Evolutionary conservation across 192 early-diverging fungal genomes (phyloP).

Genomic region (Funneliformis geosporum): DNA sequence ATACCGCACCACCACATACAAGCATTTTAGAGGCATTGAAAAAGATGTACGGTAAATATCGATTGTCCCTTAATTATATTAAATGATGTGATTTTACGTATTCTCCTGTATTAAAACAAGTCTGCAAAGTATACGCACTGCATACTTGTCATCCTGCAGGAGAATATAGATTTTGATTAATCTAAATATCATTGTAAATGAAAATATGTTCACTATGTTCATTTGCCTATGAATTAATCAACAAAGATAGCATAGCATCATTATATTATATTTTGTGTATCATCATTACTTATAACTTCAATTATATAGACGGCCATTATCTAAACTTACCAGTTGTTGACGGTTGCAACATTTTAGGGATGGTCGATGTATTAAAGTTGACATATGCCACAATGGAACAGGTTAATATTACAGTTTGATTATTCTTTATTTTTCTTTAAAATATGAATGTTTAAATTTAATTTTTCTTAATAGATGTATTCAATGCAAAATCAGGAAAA

Average conservation of each 20-base stretch:
- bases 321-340: conserved; percentile 82
- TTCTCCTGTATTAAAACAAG: conserved; percentile 9
- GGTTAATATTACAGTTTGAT: conserved; percentile 40
- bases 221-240: neutral
- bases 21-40: conserved; percentile 81
- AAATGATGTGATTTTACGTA: neutral
- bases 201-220: neutral
- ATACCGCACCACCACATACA: conserved; percentile 69
- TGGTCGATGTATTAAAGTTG: conserved; percentile 82
- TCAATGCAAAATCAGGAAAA: conserved; percentile 49
- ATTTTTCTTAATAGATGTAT: conserved; percentile 41
- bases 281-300: neutral
- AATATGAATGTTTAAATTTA: neutral
- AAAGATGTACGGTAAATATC: conserved; percentile 74
- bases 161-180: neutral
- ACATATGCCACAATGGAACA: conserved; percentile 83
- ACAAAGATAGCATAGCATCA: neutral
- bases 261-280: neutral
- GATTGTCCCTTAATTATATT: neutral
- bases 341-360: conserved; percentile 70
- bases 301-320: conserved; percentile 69
- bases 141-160: conserved; percentile 25
- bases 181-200: neutral
- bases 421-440: neutral
- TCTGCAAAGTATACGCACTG: neutral